phyloP scores from a whole-genome alignment of 208 protist species.

The Crithidia fasciculata region DNA sequence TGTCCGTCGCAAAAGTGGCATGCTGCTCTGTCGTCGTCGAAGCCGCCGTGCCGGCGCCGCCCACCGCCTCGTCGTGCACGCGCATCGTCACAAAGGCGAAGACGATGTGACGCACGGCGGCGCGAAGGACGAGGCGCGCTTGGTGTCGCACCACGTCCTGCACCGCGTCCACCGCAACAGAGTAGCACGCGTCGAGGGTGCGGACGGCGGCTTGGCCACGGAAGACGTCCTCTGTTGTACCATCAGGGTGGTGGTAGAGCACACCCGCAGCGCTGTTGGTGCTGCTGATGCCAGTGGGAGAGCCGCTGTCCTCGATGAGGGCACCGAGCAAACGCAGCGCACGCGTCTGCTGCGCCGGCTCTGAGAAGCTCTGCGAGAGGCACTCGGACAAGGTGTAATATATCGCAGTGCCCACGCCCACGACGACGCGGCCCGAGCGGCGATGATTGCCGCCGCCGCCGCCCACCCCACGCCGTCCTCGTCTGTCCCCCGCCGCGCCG shows the following conservation, averaged over 20 bases:
- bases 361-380: constrained; percentile 39
- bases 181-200: constrained; percentile 57
- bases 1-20: constrained; percentile 53
- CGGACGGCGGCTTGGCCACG: constrained; percentile 41
- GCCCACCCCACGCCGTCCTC: background rate
- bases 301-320: constrained; percentile 20
- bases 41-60: background rate
- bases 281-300: background rate
- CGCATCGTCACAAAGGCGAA: constrained; percentile 27
- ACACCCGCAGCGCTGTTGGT: background rate
- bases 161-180: constrained; percentile 34
- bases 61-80: constrained; percentile 1
- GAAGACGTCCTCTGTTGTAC: constrained; percentile 33
- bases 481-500: background rate
- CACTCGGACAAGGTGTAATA: constrained; percentile 51
- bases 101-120: constrained; percentile 26
- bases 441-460: constrained; percentile 4
- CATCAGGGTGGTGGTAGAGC: constrained; percentile 5
- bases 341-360: constrained; percentile 44
- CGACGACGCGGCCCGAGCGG: constrained; percentile 18
- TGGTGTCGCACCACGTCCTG: constrained; percentile 42
- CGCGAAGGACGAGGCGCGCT: constrained; percentile 16
- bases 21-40: constrained; percentile 3
- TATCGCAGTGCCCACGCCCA: constrained; percentile 17
- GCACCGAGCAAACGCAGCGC: constrained; percentile 47